A percentile compares a stretch with the other conserved stretches of the same genome.
phyloP scores from a whole-genome alignment of 768 basidiomycete genomes.

The Psilocybe sp. region DNA sequence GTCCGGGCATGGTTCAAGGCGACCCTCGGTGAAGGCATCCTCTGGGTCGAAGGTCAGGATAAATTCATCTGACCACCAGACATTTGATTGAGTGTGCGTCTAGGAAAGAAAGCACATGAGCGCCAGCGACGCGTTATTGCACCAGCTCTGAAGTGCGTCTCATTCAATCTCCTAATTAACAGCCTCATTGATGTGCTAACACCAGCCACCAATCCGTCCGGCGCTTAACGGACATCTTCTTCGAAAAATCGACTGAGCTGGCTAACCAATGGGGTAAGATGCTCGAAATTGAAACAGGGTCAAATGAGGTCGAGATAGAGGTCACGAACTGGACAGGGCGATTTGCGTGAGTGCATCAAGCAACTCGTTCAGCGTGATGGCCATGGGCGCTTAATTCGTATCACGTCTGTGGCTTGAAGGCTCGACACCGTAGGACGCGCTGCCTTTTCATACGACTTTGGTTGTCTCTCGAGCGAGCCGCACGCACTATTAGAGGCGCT shows the following conservation, averaged over 20 bases:
- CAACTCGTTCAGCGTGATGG: background rate
- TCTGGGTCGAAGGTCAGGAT: conserved; percentile 59
- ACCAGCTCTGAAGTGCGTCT: conserved; percentile 53
- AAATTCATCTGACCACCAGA: background rate
- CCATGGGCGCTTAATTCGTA: conserved; percentile 1
- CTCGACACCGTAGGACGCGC: conserved; percentile 59
- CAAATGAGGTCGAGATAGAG: conserved; percentile 46
- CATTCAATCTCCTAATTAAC: background rate
- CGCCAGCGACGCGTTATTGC: conserved; percentile 49
- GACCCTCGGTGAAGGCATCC: conserved; percentile 59
- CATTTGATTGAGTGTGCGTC: background rate
- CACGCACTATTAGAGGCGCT: conserved; percentile 50
- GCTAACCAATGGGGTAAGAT: conserved; percentile 47
- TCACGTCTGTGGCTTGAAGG: conserved; percentile 22
- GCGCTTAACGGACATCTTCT: conserved; percentile 47
- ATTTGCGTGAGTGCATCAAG: conserved; percentile 45
- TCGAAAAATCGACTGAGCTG: conserved; percentile 53
- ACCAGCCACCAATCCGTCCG: conserved; percentile 48
- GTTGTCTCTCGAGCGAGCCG: conserved; percentile 47
- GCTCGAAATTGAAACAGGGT: conserved; percentile 35
- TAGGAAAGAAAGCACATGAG: conserved; percentile 58
- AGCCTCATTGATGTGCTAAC: background rate
- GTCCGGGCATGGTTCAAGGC: conserved; percentile 64
- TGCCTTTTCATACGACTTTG: conserved; percentile 64
- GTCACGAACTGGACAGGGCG: conserved; percentile 58